Evolutionary conservation across 306 rosid species (phyloP).

Genomic region (Luffa aegyptiaca): DNA sequence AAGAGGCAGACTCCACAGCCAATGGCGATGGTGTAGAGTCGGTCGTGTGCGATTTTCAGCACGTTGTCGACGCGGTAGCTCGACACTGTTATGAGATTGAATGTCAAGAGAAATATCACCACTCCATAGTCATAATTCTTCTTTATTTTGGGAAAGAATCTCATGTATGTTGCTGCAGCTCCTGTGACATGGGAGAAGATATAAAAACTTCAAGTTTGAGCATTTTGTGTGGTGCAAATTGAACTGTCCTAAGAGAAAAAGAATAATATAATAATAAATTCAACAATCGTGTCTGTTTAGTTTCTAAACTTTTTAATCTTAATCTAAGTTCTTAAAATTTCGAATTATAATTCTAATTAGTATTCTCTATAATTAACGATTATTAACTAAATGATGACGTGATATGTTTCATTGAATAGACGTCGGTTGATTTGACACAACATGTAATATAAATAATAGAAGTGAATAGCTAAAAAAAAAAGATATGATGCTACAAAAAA

Average conservation of each 20-base stretch:
- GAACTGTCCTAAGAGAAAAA: background rate
- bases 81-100: slow-evolving; percentile 70
- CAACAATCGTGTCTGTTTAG: too few relatives aligned
- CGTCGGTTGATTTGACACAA: background rate
- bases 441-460: background rate
- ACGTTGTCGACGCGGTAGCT: slow-evolving; percentile 58
- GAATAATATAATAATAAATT: too few relatives aligned
- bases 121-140: slow-evolving; percentile 86
- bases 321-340: too few relatives aligned
- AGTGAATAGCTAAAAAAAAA: too few relatives aligned
- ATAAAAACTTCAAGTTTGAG: background rate
- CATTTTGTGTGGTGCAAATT: background rate
- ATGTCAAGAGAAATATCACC: slow-evolving; percentile 83
- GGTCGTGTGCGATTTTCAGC: slow-evolving; percentile 63
- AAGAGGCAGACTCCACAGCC: slow-evolving; percentile 82
- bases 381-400: too few relatives aligned
- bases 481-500: too few relatives aligned
- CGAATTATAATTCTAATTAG: too few relatives aligned
- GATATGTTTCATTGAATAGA: too few relatives aligned
- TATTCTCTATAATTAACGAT: too few relatives aligned
- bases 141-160: slow-evolving; percentile 85
- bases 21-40: slow-evolving; percentile 68
- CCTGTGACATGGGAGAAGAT: slow-evolving; percentile 35
- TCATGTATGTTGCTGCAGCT: slow-evolving; percentile 64
- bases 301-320: too few relatives aligned